Evolutionary conservation across 257 asterid species (phyloP), one percentile per base, ranked within the genome.

Genomic region (Przewalskia tangutica): DNA sequence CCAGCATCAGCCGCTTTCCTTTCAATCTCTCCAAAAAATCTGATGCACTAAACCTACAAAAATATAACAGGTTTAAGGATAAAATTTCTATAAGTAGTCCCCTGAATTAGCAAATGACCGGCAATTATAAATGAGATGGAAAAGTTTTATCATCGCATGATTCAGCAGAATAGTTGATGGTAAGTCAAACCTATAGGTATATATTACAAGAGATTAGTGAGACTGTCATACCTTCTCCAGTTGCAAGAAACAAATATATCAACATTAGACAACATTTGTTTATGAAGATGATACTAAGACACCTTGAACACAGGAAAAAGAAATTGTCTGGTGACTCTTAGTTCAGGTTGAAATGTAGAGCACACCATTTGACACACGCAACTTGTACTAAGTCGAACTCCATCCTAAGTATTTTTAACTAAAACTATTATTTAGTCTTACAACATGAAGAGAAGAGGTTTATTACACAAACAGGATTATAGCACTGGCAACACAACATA

Each of bases 1-100:
- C 98, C 63, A 94, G 93, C 97, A 94, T 88, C 86, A 96, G 90
- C 89, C 89, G 91, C 90, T 89, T 93, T 81, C 99, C 98, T 85
- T 91, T 89, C 84, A 96, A 85, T 86, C 95, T 94, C 85, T 88
- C 91, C 93, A 96, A 89, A 87, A 96, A 94, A 85, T 94, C 97
- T 14, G 94, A 91, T 32, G 95, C 93, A 82, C 92, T 92, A 81
- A 96, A 93, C 91, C 99, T 96, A 88, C 83, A 85, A 54, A 82
- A 6, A 50, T 82, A 48, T 50, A 81, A 62, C 73, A 20, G 76
- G 77, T 67, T 46, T 18, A 16, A 14, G 44, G 77, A 79, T 63
- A 79, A 44, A 36, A n/a, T 11, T 60, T 4, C 60, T 44, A 60
- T 56, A 44, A 59, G 60, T 48, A 59, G 9, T 80, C 27, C 42